Evolutionary conservation across 352 stramenopile species (phyloP).

Genomic region (Phytopythium delawarense): DNA sequence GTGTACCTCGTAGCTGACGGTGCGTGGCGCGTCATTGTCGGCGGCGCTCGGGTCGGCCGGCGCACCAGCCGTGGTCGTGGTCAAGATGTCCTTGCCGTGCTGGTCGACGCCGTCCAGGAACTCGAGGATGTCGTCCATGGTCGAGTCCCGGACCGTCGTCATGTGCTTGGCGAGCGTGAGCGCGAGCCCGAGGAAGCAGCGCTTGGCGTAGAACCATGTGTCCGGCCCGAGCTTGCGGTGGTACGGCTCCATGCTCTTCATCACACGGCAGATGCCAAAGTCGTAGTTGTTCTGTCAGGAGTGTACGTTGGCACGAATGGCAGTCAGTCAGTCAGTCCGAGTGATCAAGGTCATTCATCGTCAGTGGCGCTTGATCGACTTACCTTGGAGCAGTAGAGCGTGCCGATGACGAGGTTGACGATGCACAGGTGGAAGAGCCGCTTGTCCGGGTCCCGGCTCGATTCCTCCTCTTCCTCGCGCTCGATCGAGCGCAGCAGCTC

Average conservation of each 20-base stretch:
- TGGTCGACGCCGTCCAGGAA: constrained; percentile 91
- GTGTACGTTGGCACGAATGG: not conserved
- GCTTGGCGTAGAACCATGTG: constrained; percentile 96
- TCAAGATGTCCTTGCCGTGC: constrained; percentile 91
- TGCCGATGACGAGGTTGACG: constrained; percentile 97
- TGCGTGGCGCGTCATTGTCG: constrained; percentile 58
- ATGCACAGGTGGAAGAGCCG: constrained; percentile 95
- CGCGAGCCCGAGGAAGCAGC: constrained; percentile 92
- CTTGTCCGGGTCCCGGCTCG: constrained; percentile 86
- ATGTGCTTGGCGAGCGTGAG: constrained; percentile 95
- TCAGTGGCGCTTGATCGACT: not conserved
- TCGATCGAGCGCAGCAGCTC: constrained; percentile 94
- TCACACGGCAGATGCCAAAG: constrained; percentile 95
- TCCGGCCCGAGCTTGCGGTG: constrained; percentile 94
- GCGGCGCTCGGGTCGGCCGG: constrained; percentile 5
- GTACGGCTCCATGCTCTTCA: constrained; percentile 95
- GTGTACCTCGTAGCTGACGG: constrained; percentile 89
- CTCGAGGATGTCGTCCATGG: constrained; percentile 92
- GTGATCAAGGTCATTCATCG: not conserved
- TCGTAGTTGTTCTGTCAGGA: constrained; percentile 90
- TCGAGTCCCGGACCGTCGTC: constrained; percentile 93
- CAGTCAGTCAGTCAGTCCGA: not conserved
- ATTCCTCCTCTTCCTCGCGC: constrained; percentile 92
- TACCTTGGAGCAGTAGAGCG: constrained; percentile 95
- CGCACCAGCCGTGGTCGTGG: constrained; percentile 20